Percentiles rank a stretch among this genome's conserved stretches.
Conservation (phyloP, 768 basidiomycete genomes). For the Suillus luteus region DNA sequence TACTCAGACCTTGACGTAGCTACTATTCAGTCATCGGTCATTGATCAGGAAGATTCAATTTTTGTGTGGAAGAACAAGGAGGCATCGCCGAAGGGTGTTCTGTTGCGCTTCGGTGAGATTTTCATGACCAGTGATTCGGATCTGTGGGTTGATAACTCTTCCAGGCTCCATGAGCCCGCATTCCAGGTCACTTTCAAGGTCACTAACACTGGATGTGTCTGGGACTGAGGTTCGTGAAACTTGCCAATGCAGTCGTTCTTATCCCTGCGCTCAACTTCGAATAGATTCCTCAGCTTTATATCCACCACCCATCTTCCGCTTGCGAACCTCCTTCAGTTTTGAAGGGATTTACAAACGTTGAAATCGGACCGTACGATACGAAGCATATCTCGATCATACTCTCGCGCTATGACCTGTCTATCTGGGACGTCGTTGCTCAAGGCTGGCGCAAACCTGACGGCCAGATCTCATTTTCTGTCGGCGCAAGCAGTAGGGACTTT, state of each 20-base stretch:
- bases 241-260: neutral
- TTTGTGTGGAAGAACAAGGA: conserved; percentile 55
- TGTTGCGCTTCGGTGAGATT: conserved; percentile 51
- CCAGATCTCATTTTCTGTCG: conserved; percentile 6
- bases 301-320: conserved; percentile 58
- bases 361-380: conserved; percentile 45
- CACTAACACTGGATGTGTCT: conserved; percentile 38
- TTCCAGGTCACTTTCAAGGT: conserved; percentile 36
- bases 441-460: conserved; percentile 47
- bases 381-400: conserved; percentile 51
- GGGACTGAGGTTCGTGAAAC: conserved; percentile 31
- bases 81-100: conserved; percentile 56
- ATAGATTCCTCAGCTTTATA: conserved; percentile 69
- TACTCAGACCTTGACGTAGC: conserved; percentile 35
- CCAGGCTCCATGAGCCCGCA: conserved; percentile 30
- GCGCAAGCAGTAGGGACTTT: neutral
- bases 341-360: conserved; percentile 61
- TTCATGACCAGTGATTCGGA: conserved; percentile 22
- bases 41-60: conserved; percentile 28
- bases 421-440: conserved; percentile 69
- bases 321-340: conserved; percentile 68
- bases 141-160: conserved; percentile 1
- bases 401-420: conserved; percentile 62
- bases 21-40: conserved; percentile 40
- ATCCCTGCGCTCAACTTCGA: conserved; percentile 9